Base-by-base conservation (phyloP, 768 basidiomycete genomes). In the Leccinellum luteum region DNA sequence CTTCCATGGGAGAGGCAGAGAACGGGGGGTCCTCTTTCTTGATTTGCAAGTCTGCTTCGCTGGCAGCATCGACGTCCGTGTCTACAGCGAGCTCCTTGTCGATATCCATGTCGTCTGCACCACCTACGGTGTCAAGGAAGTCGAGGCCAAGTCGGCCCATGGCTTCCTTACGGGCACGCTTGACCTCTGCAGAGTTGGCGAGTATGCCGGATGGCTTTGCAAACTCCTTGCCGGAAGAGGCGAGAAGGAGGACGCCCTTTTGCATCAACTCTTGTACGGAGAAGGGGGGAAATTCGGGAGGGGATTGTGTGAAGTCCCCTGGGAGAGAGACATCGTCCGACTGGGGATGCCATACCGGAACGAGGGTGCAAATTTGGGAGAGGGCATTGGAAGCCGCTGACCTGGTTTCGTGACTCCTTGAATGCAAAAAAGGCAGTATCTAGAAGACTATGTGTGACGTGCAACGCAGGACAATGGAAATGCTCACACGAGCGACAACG, bases 171-270 rank as follows among this genome's bases (percentile, higher is more conserved):
- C 92, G 85, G 2, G 92, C 92, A 55, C 87, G 88, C 68, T 88
- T 90, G 5, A 95, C 89, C 69, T 95, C 93, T 32, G 84, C 81
- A 3, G 89, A 75, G 55, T 82, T 90, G 6, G 87, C 81, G 32
- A 89, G 78, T 51, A 91, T 88, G 13, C 85, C 86, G 4, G 83
- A 70, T 2, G 89, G 89, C 65, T 86, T 91, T 21, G 76, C 69
- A 60, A 94, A 98, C 72, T 99, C 96, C 66, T 93, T 94, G 6
- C 96, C 96, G 0, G 95, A 94, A 3, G 93, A 96, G 1, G 92
- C 90, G 2, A 99, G 80, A 4, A 99, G 81, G 3, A 92, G 81
- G 25, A 83, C 85, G 6, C 87, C 86, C 56, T 86, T 86, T n/a
- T 84, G 72, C 60, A 97, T 81, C 21, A 94, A 77, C 49, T 90